These are phyloP conservation scores for Aspergillus baeticus DNA, from an alignment of 495 filamentous ascomycete species.

Conservation along the genomic window DNA sequence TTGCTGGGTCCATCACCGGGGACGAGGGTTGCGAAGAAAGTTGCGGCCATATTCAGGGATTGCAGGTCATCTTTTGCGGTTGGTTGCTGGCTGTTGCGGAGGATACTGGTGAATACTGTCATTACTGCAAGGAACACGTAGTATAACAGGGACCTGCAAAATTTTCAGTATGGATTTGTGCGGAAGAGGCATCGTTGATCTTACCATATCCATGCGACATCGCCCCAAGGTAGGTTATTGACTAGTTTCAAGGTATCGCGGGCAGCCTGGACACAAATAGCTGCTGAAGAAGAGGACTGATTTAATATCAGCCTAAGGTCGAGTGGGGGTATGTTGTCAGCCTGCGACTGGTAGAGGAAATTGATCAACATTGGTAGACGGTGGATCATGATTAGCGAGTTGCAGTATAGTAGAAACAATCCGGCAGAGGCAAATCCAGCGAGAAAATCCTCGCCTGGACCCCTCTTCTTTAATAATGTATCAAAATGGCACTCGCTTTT, in stretches of 20 bases:
- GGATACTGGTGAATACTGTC: constrained; percentile 89
- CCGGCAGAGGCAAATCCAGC: constrained; percentile 84
- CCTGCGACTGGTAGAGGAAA: constrained; percentile 31
- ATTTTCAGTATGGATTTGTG: constrained; percentile 5
- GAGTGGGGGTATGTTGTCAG: constrained; percentile 1
- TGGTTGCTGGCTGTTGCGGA: constrained; percentile 82
- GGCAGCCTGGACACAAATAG: constrained; percentile 82
- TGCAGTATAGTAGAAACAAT: constrained; percentile 92
- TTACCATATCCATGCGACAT: constrained; percentile 92
- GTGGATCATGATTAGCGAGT: constrained; percentile 92
- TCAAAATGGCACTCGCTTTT: constrained; percentile 75
- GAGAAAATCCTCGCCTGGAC: constrained; percentile 78
- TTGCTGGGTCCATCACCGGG: constrained; percentile 63
- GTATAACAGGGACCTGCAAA: constrained; percentile 81
- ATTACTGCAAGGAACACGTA: constrained; percentile 91
- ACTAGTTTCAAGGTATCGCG: constrained; percentile 86
- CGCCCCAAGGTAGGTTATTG: constrained; percentile 90
- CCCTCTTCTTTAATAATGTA: constrained; percentile 77
- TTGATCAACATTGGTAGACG: constrained; percentile 92
- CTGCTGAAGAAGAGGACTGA: constrained; percentile 77
- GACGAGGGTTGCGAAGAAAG: constrained; percentile 75
- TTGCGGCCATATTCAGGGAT: constrained; percentile 83
- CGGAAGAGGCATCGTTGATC: constrained; percentile 16
- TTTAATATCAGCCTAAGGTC: constrained; percentile 54
- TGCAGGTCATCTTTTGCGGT: constrained; percentile 80